Conservation (phyloP, 805 yeast genomes). For the Wickerhamiella vanderwaltii region DNA sequence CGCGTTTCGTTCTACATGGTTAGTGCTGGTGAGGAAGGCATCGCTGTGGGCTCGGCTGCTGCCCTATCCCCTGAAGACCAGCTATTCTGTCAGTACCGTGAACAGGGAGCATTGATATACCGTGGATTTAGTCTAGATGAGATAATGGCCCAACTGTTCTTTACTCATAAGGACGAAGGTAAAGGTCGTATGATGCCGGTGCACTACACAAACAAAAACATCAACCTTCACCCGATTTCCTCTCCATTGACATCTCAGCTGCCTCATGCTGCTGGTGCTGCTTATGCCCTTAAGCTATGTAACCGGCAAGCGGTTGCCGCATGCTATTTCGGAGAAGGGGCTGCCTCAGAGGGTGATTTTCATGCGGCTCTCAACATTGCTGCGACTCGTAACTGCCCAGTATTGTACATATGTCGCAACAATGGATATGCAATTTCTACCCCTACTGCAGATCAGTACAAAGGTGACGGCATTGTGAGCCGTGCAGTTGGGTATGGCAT, state of each 20-base stretch:
- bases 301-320: conserved; percentile 23
- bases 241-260: conserved; percentile 28
- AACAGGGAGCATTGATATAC: conserved; percentile 26
- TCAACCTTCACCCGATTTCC: conserved; percentile 27
- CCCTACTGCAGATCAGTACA: conserved; percentile 26
- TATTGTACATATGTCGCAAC: conserved; percentile 27
- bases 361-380: conserved; percentile 30
- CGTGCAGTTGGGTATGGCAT: conserved; percentile 29
- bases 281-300: conserved; percentile 26
- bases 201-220: conserved; percentile 23
- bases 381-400: conserved; percentile 27
- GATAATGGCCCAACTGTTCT: conserved; percentile 26
- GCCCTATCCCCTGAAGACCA: conserved; percentile 25
- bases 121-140: conserved; percentile 26
- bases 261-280: conserved; percentile 30
- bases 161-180: conserved; percentile 25
- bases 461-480: conserved; percentile 28
- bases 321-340: conserved; percentile 29
- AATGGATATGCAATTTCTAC: conserved; percentile 30
- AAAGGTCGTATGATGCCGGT: conserved; percentile 28
- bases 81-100: conserved; percentile 27
- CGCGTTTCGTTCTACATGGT: conserved; percentile 28
- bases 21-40: conserved; percentile 29
- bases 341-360: conserved; percentile 30
- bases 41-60: conserved; percentile 27